Base-by-base conservation (phyloP, 176 grass and related monocot genomes). In the Zizania latifolia region DNA sequence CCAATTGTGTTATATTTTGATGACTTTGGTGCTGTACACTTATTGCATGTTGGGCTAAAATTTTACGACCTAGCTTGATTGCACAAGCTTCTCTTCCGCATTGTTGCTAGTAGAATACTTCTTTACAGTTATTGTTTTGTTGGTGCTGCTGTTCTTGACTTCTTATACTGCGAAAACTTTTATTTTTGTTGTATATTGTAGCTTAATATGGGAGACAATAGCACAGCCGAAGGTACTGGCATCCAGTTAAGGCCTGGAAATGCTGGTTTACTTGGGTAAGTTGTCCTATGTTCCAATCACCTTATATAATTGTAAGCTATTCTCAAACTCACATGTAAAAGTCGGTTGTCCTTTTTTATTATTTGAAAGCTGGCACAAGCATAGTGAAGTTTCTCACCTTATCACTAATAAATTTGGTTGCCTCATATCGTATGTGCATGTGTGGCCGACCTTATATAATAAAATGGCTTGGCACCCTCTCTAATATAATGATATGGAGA, bases 221-320 rank as follows among this genome's bases (percentile, higher is more conserved):
- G 33, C 43, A 82, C 78, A 67, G 56, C 46, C 1, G 84, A 87
- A 62, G 45, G 75, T 74, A 70, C 85, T 68, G 80, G 84, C 62
- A 70, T 80, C 74, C 86, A 93, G 69, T 78, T 89, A 60, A 94
- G 90, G 34, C 35, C 91, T 44, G 86, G 86, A 70, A 95, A 92
- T 60, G 58, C 84, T 50, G 48, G 96, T 86, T 84, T 99, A 45
- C 89, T 99, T 62, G 82, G 92, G 96, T 95, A 78, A 92, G 86
- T 82, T 72, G 24, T 58, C 74, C 50, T 62, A 38, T 79, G 31
- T 74, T 51, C 60, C 59, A 56, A 30, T 37, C 2, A 2, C 16
- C 48, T 24, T 55, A n/a, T 62, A 57, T 37, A 6, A 68, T 30
- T 71, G 19, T 48, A 78, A 30, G 64, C 8, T 80, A 60, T 70